Evolutionary conservation across 2,329 filamentous ascomycete species (phyloP).

Genomic region (Pseudocercospora pini-densiflorae): DNA sequence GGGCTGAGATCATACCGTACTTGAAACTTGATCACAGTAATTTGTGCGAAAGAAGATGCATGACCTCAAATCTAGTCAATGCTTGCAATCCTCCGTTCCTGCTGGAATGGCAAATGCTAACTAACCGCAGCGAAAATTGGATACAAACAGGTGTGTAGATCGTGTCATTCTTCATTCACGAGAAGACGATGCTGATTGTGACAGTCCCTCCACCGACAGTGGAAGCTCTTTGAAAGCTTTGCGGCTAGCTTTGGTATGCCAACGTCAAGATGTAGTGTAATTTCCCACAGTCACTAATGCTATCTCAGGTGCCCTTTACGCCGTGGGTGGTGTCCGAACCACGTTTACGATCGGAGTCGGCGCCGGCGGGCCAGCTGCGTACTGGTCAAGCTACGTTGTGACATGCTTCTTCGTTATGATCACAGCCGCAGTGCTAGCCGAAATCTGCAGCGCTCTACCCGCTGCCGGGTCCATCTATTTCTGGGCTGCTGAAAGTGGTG

Average conservation of each 20-base stretch:
- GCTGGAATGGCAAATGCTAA: slow-evolving; percentile 24
- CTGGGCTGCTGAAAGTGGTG: slow-evolving; percentile 65
- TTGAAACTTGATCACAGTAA: slow-evolving; percentile 46
- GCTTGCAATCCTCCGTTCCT: slow-evolving; percentile 27
- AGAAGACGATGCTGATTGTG: slow-evolving; percentile 12
- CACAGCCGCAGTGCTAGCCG: slow-evolving; percentile 63
- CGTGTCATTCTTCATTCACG: background rate
- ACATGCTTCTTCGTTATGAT: slow-evolving; percentile 66
- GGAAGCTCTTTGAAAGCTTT: slow-evolving; percentile 63
- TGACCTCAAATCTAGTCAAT: slow-evolving; percentile 40
- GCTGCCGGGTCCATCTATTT: slow-evolving; percentile 65
- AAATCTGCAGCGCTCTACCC: slow-evolving; percentile 64
- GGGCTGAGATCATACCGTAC: slow-evolving; percentile 45
- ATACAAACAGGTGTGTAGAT: slow-evolving; percentile 57
- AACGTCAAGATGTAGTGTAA: background rate
- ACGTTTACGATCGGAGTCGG: slow-evolving; percentile 67
- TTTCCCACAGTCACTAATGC: background rate
- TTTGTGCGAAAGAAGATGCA: slow-evolving; percentile 47
- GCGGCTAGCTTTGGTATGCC: slow-evolving; percentile 61
- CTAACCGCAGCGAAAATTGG: slow-evolving; percentile 53
- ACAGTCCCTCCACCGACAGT: slow-evolving; percentile 62
- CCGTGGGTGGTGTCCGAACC: slow-evolving; percentile 61
- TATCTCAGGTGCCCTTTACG: slow-evolving; percentile 61
- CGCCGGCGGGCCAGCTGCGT: slow-evolving; percentile 64
- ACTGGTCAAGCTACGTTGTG: slow-evolving; percentile 66